Base-by-base conservation (phyloP, 768 basidiomycete species). In the Zangia roseola region DNA sequence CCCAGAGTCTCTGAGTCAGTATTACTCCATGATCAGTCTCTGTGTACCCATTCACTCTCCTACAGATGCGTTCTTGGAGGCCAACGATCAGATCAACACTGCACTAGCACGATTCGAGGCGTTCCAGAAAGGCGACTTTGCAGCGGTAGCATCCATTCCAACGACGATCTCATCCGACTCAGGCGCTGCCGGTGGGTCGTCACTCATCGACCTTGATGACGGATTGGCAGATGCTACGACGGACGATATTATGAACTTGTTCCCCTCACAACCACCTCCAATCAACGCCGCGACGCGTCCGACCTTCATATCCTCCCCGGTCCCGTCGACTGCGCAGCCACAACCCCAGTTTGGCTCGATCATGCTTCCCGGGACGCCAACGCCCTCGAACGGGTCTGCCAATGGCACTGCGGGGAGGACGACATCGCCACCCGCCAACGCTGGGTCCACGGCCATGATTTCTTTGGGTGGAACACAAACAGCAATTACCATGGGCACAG, bases 51-150 rank as follows among this genome's bases (percentile, higher is more conserved):
- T 42, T 39, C 38, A 52, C 33, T 28, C 50, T 41, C 34, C 30
- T 7, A 20, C 17, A 93, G 94, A 94, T 52, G 92, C 92, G 2
- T 88, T 97, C 66, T 74, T 99, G 16, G 83, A 98, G 66, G 94
- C 94, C 52, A 99, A 99, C 67, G 97, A 99, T 69, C 90, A 97
- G 61, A 94, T 99, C 69, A 99, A 99, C 71, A 88, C 82, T 17
- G 92, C 94, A 13, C 69, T 97, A 13, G 78, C 80, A 24, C 87
- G 95, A 20, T 97, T 94, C 64, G 93, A 97, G 50, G 86, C 92
- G 0, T 97, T 88, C 78, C 92, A 92, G 70, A 83, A 81, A 49
- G 97, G 97, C 43, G 94, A 99, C 70, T 94, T 83, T 63, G 78
- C 75, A 16, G 83, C 84, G 8, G 71, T 82, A 20, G 83, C 83